Evolutionary conservation across 2,329 filamentous ascomycete species (phyloP).

Genomic region (Tolypocladium sp.): DNA sequence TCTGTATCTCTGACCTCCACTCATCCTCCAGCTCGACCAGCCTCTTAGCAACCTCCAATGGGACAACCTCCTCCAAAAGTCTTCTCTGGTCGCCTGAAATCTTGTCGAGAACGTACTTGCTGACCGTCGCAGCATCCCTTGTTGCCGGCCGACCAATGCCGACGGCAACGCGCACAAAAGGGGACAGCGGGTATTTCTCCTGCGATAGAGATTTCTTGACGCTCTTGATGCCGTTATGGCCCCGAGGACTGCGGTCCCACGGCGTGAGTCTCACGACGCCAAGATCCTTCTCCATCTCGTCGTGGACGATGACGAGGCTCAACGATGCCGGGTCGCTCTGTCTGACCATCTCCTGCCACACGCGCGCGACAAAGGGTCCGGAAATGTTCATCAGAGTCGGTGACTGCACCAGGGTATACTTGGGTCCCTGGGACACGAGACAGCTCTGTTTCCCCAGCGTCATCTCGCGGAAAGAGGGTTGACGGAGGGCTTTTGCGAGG

Average conservation of each 20-base stretch:
- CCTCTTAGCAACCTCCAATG: constrained; percentile 40
- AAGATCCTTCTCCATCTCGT: constrained; percentile 70
- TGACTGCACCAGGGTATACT: constrained; percentile 64
- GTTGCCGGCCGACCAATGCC: constrained; percentile 79
- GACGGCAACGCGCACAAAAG: constrained; percentile 58
- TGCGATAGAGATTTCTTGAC: constrained; percentile 41
- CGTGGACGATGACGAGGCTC: constrained; percentile 70
- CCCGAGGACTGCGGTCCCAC: constrained; percentile 55
- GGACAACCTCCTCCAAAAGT: constrained; percentile 41
- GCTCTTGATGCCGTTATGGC: constrained; percentile 70
- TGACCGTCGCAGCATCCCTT: constrained; percentile 58
- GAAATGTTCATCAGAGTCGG: constrained; percentile 77
- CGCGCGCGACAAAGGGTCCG: constrained; percentile 58
- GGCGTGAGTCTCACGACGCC: constrained; percentile 57
- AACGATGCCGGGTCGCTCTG: constrained; percentile 21
- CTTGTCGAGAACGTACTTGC: constrained; percentile 66
- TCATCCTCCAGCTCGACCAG: constrained; percentile 36
- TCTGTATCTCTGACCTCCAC: constrained; percentile 19
- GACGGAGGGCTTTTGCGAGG: constrained; percentile 35
- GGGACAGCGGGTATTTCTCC: constrained; percentile 27
- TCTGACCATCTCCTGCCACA: constrained; percentile 50
- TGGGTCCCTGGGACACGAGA: constrained; percentile 35
- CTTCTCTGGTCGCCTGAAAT: constrained; percentile 46
- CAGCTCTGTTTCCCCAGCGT: constrained; percentile 43
- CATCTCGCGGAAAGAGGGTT: constrained; percentile 39